Evolutionary conservation across 2,329 filamentous ascomycete species (phyloP), one percentile per base, ranked within the genome.

Genomic region (Fusarium nodosum): DNA sequence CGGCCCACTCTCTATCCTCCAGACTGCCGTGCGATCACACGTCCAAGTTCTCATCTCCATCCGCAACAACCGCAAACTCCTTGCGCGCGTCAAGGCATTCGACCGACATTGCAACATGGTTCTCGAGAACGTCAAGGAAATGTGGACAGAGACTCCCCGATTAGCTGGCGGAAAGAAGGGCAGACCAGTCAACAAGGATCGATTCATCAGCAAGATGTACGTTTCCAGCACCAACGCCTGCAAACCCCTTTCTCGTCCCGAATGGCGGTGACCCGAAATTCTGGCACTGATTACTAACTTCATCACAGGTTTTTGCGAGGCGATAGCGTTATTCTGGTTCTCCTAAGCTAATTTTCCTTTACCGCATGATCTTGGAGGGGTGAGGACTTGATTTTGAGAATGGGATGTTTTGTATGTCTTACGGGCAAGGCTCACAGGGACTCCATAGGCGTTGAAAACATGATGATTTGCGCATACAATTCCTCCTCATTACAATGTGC

Each of bases 91-190:
- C 77, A 99, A 99, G 86, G 96, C 96, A 9, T 99, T 99, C 80
- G 96, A 99, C 82, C 88, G 96, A 65, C 96, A 99, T 83, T 98
- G 94, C 88, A 99, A 99, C 84, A 98, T 99, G 96, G 93, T 97
- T 5, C 85, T 97, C 48, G 94, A 97, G 85, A 97, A 97, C 74
- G 94, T 97, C 45, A 82, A 83, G 86, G 96, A 99, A 84, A 98
- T 99, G 95, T 99, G 96, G 96, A 97, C 94, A 12, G 96, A 99
- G 84, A 96, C 92, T 58, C 94, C 95, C 50, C 85, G 90, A 65
- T 86, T 93, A 77, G 90, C 92, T 24, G 91, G 90, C 71, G 95
- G 95, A 72, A 96, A 95, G 85, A 94, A 94, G 83, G 94, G 94
- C 58, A 86, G 91, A 76, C 90, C 92, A 45, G 93, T 98, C 68